phyloP scores from a whole-genome alignment of 306 rosid species.

The Cicer judaicum region DNA sequence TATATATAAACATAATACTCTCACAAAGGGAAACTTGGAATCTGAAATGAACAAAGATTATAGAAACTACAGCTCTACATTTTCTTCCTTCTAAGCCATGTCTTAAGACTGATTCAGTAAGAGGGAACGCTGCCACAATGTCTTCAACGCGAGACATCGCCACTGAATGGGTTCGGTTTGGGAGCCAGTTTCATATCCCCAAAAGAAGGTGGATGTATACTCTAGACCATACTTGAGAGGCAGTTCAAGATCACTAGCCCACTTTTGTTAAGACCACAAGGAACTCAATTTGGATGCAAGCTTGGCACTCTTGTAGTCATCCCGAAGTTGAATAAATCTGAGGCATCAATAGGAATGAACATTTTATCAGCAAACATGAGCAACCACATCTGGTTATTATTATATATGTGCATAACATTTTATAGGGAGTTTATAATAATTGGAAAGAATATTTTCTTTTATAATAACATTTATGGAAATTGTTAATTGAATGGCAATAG shows the following conservation, averaged over 20 bases:
- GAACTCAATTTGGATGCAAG: slow-evolving; percentile 88
- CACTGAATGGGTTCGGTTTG: slow-evolving; percentile 43
- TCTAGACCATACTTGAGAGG: slow-evolving; percentile 7
- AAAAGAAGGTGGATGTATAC: slow-evolving; percentile 33
- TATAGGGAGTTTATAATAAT: background rate
- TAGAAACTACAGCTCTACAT: slow-evolving; percentile 35
- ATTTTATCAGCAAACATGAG: slow-evolving; percentile 41
- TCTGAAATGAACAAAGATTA: slow-evolving; percentile 33
- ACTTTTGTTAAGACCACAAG: slow-evolving; percentile 64
- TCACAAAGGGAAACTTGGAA: slow-evolving; percentile 35
- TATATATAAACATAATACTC: slow-evolving; percentile 32
- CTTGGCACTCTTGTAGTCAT: slow-evolving; percentile 96
- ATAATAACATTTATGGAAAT: background rate
- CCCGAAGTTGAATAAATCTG: slow-evolving; percentile 94
- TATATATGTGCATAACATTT: background rate
- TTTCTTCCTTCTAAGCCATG: slow-evolving; percentile 44
- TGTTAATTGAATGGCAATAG: background rate
- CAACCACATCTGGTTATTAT: background rate
- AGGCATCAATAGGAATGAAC: slow-evolving; percentile 43
- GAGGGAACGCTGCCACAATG: slow-evolving; percentile 31
- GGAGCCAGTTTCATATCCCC: slow-evolving; percentile 33
- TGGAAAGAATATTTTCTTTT: background rate
- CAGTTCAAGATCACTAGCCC: slow-evolving; percentile 34
- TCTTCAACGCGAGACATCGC: slow-evolving; percentile 16
- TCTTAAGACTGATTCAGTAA: slow-evolving; percentile 45